Evolutionary conservation across 139 green algal genomes (phyloP), one percentile per base, ranked within the genome.

Genomic region (Desmodesmus armatus): DNA sequence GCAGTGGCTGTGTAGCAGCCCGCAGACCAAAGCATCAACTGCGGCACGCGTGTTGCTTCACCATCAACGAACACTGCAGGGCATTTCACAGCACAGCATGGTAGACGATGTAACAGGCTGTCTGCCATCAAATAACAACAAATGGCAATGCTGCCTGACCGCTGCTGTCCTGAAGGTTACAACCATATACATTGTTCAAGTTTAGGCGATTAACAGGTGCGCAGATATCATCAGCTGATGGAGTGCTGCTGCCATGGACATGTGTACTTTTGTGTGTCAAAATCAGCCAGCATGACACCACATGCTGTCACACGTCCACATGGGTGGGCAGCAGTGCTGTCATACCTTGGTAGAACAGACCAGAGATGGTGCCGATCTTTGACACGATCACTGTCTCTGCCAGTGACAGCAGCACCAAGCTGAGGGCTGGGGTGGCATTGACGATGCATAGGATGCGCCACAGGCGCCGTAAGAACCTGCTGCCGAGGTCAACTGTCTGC

Each of bases 301-400:
- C n/a, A n/a, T n/a, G n/a, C n/a, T n/a, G n/a, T n/a, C n/a, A n/a
- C n/a, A n/a, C n/a, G n/a, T n/a, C n/a, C n/a, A n/a, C n/a, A n/a
- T n/a, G n/a, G n/a, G 67, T 76, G 67, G 2, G 40, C 7, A 55
- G 29, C 39, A 49, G 37, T 35, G 39, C 40, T 49, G 40, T 25
- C 35, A 82, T 49, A 4, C 37, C 31, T 33, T 80, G 35, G 49
- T 86, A 86, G 67, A 86, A 86, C 17, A 53, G 23, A 33, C 80
- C 49, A 19, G 80, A 69, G 11, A 86, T 70, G 49, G 80, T 60
- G 49, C 80, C 80, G 13, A 78, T 71, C 2, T 44, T 41, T 0
- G 65, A 80, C 6, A 79, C 40, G 7, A 86, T 69, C 6, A 71
- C 9, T 2, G 80, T 47, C 25, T 86, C 80, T 3, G 70, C n/a